Evolutionary conservation across 192 early-diverging fungal genomes (phyloP).

Genomic region (Piromyces finnis): DNA sequence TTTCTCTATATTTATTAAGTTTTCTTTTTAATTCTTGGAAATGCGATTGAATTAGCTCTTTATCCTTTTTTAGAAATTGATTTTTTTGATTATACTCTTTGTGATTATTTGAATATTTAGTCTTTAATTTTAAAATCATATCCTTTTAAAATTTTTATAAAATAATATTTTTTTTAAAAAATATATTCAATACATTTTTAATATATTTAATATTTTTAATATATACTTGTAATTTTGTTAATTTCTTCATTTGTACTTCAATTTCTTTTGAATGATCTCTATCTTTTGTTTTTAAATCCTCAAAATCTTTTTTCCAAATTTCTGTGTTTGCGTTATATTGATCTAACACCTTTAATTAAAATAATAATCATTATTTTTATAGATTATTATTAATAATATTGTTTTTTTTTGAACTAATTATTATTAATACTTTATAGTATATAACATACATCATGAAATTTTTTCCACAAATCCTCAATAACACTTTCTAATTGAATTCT

Average conservation of each 20-base stretch:
- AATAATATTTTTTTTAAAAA: no score
- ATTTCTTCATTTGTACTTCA: slow-evolving; percentile 38
- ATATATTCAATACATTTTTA: no score
- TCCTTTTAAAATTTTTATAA: no score
- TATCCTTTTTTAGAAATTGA: slow-evolving; percentile 21
- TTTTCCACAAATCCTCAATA: slow-evolving; percentile 37
- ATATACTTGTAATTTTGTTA: slow-evolving; percentile 27
- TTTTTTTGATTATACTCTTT: slow-evolving; percentile 29
- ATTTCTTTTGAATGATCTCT: slow-evolving; percentile 35
- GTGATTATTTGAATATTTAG: slow-evolving; percentile 15
- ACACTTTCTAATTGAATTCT: slow-evolving; percentile 39
- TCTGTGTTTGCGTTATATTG: slow-evolving; percentile 35
- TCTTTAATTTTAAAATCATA: slow-evolving; percentile 29
- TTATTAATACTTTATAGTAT: no score
- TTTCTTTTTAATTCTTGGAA: slow-evolving; percentile 31
- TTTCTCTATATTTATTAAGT: slow-evolving; percentile 32
- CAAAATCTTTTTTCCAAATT: slow-evolving; percentile 36
- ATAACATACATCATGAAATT: slow-evolving; percentile 23
- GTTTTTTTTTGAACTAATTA: no score
- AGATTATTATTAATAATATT: no score
- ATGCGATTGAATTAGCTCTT: slow-evolving; percentile 29
- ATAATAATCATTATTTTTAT: no score
- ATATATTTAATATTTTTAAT: neutral
- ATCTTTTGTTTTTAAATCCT: slow-evolving; percentile 41
- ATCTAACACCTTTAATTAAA: slow-evolving; percentile 17